A percentile compares a stretch with the other conserved stretches of the same genome.
Conservation (phyloP, 1,284 basidiomycete genomes). For the Ganoderma lingzhi region DNA sequence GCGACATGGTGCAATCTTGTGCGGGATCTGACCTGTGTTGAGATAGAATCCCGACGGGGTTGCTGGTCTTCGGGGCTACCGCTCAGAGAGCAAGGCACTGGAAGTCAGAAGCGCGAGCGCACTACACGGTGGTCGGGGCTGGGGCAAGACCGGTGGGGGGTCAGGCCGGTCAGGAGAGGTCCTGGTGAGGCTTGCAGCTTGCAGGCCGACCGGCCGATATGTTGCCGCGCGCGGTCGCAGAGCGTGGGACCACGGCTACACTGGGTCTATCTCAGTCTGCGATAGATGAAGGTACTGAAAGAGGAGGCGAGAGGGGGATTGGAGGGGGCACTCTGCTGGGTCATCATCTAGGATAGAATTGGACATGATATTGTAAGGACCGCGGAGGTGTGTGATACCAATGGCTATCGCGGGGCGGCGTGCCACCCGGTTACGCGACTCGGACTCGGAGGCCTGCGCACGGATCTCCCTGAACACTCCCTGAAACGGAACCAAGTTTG, state of each 20-base stretch:
- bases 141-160: not conserved
- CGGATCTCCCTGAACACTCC: not conserved
- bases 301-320: not conserved
- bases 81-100: not conserved
- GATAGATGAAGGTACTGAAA: not conserved
- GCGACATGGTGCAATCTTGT: constrained; percentile 23
- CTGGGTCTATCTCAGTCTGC: not conserved
- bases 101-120: not conserved
- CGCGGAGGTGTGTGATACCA: not conserved
- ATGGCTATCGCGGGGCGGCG: not conserved
- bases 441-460: not conserved
- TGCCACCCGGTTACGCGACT: not conserved
- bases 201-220: not conserved
- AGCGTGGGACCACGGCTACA: not conserved
- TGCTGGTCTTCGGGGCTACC: not conserved
- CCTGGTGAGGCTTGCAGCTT: not conserved
- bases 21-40: not conserved
- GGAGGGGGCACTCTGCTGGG: not conserved
- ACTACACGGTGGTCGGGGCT: not conserved
- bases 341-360: not conserved
- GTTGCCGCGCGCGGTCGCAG: not conserved
- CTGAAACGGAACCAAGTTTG: not conserved
- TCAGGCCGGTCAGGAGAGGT: not conserved
- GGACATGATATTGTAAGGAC: not conserved
- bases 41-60: not conserved